A percentile compares a stretch with the other conserved stretches of the same genome.
Conservation (phyloP, 2,329 filamentous ascomycete genomes). For the Harringtonia lauricola region DNA sequence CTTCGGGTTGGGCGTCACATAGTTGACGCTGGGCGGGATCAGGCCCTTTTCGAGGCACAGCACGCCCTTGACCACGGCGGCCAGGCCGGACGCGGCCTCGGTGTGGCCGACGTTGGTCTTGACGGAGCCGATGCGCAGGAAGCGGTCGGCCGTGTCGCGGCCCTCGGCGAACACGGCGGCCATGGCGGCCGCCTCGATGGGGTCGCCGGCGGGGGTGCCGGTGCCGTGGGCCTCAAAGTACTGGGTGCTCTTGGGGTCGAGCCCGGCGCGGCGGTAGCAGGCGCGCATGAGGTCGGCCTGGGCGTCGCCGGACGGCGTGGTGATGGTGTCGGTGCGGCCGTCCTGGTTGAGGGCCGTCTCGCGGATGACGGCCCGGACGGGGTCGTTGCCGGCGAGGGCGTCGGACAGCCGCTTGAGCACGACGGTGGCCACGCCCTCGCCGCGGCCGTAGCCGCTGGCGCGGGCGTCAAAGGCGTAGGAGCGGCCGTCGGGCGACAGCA, state of each 20-base stretch:
- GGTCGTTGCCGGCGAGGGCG: constrained; percentile 36
- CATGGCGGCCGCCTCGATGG: constrained; percentile 23
- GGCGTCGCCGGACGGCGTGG: constrained; percentile 39
- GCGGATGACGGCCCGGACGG: constrained; percentile 37
- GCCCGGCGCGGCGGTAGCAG: constrained; percentile 19
- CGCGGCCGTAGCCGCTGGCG: constrained; percentile 34
- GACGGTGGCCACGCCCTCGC: constrained; percentile 30
- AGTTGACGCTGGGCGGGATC: constrained; percentile 17
- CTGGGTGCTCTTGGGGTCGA: constrained; percentile 10
- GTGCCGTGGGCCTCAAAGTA: constrained; percentile 29
- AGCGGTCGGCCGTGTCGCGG: background rate
- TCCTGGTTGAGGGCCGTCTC: constrained; percentile 43
- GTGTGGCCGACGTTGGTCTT: constrained; percentile 20
- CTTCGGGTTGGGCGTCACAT: constrained; percentile 15
- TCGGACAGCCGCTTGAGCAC: constrained; percentile 29
- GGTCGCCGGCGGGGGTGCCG: constrained; percentile 29
- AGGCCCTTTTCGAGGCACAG: constrained; percentile 14
- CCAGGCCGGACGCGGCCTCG: constrained; percentile 17
- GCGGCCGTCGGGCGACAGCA: constrained; percentile 12
- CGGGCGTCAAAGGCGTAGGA: constrained; percentile 24
- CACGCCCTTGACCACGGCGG: constrained; percentile 17
- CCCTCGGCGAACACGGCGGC: constrained; percentile 13
- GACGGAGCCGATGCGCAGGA: constrained; percentile 15
- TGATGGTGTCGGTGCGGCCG: constrained; percentile 42
- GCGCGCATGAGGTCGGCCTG: constrained; percentile 22